These are phyloP conservation scores for Eucalyptus coolabah DNA, from an alignment of 345 rosid genomes.

Conservation along the genomic window DNA sequence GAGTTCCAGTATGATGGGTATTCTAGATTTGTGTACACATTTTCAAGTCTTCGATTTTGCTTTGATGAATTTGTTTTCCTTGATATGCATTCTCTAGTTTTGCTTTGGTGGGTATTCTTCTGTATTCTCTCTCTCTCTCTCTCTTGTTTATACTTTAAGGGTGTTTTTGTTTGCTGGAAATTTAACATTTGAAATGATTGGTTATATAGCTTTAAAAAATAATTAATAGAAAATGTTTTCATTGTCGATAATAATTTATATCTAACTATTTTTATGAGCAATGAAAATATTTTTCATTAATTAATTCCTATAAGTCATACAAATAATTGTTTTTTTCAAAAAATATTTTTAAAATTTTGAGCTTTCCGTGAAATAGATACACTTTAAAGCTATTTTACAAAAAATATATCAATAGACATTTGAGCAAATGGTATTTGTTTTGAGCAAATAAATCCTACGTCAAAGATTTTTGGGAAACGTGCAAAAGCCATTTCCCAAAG, in stretches of 20 bases:
- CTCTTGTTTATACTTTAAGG: background rate
- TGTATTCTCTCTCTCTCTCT: background rate
- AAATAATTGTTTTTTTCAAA: too few species aligned
- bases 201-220: too few species aligned
- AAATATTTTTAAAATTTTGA: too few species aligned
- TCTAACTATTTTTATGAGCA: rapidly evolving
- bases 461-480: background rate
- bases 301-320: too few species aligned
- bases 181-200: background rate
- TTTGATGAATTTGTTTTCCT: too few species aligned
- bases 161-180: rapidly evolving
- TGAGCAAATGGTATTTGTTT: background rate
- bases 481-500: background rate
- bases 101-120: too few species aligned
- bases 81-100: too few species aligned
- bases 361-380: rapidly evolving
- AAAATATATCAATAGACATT: background rate
- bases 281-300: too few species aligned
- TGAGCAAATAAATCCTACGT: background rate
- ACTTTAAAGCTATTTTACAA: background rate
- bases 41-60: background rate
- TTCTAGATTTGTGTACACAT: background rate
- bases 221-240: too few species aligned
- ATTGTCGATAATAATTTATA: too few species aligned
- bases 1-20: background rate